Evolutionary conservation across 2,329 filamentous ascomycete species (phyloP).

Genomic region (Colletotrichum coccodes): DNA sequence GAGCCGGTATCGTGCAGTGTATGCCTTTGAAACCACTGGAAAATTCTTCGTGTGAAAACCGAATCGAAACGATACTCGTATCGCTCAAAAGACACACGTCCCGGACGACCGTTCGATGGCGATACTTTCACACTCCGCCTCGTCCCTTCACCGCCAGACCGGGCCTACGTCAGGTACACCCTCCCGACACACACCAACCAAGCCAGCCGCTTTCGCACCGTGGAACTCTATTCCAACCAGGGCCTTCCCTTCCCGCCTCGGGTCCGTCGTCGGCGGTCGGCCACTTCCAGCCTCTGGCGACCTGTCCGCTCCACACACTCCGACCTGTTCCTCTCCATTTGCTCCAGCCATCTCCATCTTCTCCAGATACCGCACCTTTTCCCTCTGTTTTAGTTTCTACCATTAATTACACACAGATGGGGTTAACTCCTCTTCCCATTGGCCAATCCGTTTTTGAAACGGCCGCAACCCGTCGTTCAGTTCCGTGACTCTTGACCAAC

Average conservation of each 20-base stretch:
- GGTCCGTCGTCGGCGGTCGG: conserved; percentile 7
- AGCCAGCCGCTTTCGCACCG: conserved; percentile 2
- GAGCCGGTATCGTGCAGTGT: too few species aligned
- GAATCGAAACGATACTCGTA: too few species aligned
- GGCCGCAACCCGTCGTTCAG: background rate
- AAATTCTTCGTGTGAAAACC: too few species aligned
- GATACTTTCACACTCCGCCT: background rate
- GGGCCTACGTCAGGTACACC: conserved; percentile 10
- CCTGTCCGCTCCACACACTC: background rate
- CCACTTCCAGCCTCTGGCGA: conserved; percentile 1
- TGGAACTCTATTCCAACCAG: conserved; percentile 5
- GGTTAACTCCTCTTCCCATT: background rate
- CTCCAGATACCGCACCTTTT: conserved; percentile 3
- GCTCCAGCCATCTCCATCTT: background rate
- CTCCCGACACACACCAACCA: background rate
- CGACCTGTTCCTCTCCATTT: background rate
- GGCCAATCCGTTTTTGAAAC: background rate
- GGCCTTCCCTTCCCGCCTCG: conserved; percentile 2
- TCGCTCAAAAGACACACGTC: background rate
- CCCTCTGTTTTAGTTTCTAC: background rate
- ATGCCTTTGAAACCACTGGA: too few species aligned
- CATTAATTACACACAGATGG: conserved; percentile 6
- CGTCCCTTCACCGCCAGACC: conserved; percentile 14
- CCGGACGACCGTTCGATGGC: background rate
- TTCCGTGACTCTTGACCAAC: background rate